phyloP scores from a whole-genome alignment of 805 yeast genomes.

The Kregervanrija fluxuum region DNA sequence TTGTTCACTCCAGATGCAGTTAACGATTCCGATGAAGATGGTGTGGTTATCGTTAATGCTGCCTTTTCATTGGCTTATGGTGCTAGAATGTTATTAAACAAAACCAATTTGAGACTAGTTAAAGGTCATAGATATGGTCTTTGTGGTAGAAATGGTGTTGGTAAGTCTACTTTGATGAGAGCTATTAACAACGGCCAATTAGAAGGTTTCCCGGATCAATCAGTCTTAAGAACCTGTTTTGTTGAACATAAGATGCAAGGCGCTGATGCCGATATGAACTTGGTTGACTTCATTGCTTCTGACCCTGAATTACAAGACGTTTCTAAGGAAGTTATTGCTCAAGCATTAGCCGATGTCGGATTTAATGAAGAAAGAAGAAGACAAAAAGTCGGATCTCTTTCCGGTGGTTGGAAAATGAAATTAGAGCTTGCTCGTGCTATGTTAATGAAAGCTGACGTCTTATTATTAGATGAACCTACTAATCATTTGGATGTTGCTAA shows the following conservation, averaged over 20 bases:
- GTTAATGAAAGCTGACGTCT: constrained; percentile 94
- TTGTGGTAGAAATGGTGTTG: constrained; percentile 98
- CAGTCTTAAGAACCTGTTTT: constrained; percentile 83
- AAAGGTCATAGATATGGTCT: constrained; percentile 97
- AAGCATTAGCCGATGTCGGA: constrained; percentile 78
- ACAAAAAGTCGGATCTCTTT: constrained; percentile 87
- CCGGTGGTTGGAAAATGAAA: constrained; percentile 99
- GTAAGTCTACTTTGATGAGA: constrained; percentile 96
- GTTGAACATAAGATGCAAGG: constrained; percentile 97
- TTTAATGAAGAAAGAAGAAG: constrained; percentile 84
- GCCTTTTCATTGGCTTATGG: constrained; percentile 96
- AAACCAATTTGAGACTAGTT: constrained; percentile 77
- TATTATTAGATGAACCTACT: constrained; percentile 95
- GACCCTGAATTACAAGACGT: constrained; percentile 74
- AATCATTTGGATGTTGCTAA: constrained; percentile 94
- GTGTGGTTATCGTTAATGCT: constrained; percentile 86
- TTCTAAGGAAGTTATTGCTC: constrained; percentile 62
- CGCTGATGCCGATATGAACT: constrained; percentile 83
- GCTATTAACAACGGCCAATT: constrained; percentile 94
- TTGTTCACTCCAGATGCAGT: constrained; percentile 48
- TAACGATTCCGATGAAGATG: constrained; percentile 64
- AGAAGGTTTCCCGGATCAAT: constrained; percentile 93
- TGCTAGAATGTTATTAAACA: constrained; percentile 91
- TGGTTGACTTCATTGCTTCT: constrained; percentile 79
- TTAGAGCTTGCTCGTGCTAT: constrained; percentile 97